These are phyloP conservation scores for Eucalyptus polybractea DNA, from an alignment of 345 rosid species.

Conservation along the genomic window DNA sequence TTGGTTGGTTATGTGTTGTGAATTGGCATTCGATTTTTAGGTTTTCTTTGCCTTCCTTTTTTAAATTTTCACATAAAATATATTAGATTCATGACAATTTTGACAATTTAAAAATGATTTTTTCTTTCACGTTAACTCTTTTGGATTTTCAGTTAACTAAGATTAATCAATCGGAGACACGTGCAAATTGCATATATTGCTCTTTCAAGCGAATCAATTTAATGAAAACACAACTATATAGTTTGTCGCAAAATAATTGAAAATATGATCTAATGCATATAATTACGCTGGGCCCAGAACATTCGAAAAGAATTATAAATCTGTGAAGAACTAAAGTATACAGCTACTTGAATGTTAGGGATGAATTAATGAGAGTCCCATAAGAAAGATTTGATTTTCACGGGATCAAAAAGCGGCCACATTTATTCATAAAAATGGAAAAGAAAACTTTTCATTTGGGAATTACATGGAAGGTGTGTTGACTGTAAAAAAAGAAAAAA, in stretches of 20 bases:
- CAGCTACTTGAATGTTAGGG: neutral
- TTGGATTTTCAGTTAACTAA: neutral
- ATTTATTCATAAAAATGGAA: neutral
- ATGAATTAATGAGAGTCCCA: neutral
- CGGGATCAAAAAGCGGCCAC: neutral
- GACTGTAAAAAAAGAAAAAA: neutral
- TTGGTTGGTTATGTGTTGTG: neutral
- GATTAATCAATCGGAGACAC: neutral
- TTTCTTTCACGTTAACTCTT: neutral
- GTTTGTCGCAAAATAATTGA: neutral
- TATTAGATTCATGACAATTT: neutral
- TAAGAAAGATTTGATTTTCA: neutral
- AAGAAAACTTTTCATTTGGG: neutral
- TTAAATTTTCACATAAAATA: neutral
- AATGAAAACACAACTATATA: neutral
- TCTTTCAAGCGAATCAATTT: neutral
- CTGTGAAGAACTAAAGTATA: neutral
- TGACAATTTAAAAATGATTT: neutral
- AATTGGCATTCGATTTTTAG: neutral
- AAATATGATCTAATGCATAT: neutral
- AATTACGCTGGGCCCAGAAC: neutral
- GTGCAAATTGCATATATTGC: neutral
- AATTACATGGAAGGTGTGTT: neutral
- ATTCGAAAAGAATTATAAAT: fast-evolving
- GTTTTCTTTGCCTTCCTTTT: neutral